Base-by-base conservation (phyloP, 805 yeast genomes). In the Zygotorulaspora danielsina region DNA sequence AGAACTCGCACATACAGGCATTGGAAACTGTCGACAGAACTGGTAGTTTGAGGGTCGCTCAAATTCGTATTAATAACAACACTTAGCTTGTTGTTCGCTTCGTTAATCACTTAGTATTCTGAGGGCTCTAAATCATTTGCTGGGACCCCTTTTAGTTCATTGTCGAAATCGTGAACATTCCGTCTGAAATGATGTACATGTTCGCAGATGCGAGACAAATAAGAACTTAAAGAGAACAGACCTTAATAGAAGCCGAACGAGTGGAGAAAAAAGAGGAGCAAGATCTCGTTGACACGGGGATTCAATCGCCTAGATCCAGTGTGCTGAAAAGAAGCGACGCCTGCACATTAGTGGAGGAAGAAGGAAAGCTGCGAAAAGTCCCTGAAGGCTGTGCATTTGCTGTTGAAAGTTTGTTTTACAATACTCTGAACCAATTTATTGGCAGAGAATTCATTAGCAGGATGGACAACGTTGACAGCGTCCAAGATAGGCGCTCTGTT, bases 401-500 rank as follows among this genome's bases (percentile, higher is more conserved):
- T 27, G 31, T 27, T 27, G 15, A 9, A n/a, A n/a, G n/a, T 15
- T 15, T 27, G 12, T 18, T 27, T n/a, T 27, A n/a, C 15, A n/a
- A n/a, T n/a, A n/a, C n/a, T n/a, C n/a, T n/a, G n/a, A n/a, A n/a
- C n/a, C n/a, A n/a, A n/a, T n/a, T n/a, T n/a, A n/a, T n/a, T n/a
- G n/a, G n/a, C n/a, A n/a, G n/a, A n/a, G n/a, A n/a, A n/a, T 10
- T n/a, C 4, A 11, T 27, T 15, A 4, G 31, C 31, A 27, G 10
- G 15, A 44, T 44, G 47, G 38, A 26, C 25, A 35, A 41, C 28
- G 39, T 26, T 13, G 32, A 41, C 21, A 37, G 40, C 28, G 28
- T 43, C 19, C 42, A 39, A 24, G 45, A 46, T 32, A 42, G 57
- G 25, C 42, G 44, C 18, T 42, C 48, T 12, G 37, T 53, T n/a